phyloP scores from a whole-genome alignment of 768 basidiomycete genomes.

The Pulveroboletus sp. region DNA sequence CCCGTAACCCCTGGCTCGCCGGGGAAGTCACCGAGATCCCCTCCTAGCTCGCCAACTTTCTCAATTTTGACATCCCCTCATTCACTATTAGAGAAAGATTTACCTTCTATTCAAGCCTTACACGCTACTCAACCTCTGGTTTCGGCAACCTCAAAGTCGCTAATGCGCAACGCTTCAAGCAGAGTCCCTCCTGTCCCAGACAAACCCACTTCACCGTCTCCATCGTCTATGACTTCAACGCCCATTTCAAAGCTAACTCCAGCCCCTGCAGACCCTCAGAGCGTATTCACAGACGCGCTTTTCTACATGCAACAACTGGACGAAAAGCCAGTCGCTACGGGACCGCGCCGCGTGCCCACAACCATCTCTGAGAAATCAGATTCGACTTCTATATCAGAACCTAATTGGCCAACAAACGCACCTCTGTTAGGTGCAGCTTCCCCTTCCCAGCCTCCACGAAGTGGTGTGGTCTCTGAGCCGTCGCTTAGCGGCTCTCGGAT shows the following conservation, averaged over 20 bases:
- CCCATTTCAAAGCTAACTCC: conserved; percentile 26
- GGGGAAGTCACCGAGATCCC: conserved; percentile 20
- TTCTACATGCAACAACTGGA: conserved; percentile 68
- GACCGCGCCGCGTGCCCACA: conserved; percentile 42
- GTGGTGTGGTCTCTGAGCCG: conserved; percentile 30
- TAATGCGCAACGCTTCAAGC: conserved; percentile 11
- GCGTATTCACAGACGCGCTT: conserved; percentile 54
- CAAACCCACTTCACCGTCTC: conserved; percentile 16
- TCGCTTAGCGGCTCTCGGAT: conserved; percentile 38
- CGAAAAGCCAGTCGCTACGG: conserved; percentile 26
- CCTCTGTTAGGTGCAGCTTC: conserved; percentile 24
- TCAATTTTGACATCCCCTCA: conserved; percentile 38
- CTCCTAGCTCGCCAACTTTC: conserved; percentile 23
- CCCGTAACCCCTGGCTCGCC: conserved; percentile 15
- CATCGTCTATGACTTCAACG: conserved; percentile 22
- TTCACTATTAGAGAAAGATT: conserved; percentile 31
- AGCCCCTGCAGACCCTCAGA: conserved; percentile 27
- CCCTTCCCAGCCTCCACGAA: conserved; percentile 18
- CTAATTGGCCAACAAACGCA: conserved; percentile 15
- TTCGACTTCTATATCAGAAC: conserved; percentile 30
- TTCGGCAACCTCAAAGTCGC: conserved; percentile 10
- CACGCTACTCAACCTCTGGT: conserved; percentile 16
- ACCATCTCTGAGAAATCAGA: conserved; percentile 46
- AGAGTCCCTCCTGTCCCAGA: conserved; percentile 29
- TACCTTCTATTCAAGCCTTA: conserved; percentile 32